These are phyloP conservation scores for Samsoniella hepiali DNA, from an alignment of 2,329 filamentous ascomycete genomes.

Conservation along the genomic window DNA sequence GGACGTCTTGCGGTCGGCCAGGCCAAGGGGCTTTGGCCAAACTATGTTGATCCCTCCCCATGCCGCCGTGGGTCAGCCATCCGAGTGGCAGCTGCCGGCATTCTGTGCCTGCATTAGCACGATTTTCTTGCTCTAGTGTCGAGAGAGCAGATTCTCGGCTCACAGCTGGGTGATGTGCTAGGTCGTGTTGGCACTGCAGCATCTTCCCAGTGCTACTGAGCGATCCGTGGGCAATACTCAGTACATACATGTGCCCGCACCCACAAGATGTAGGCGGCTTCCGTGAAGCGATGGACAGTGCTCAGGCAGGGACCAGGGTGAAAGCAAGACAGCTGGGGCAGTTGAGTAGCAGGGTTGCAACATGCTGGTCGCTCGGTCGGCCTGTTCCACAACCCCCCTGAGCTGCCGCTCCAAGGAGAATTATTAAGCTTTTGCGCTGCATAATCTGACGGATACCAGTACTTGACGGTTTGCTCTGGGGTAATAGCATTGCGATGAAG, in stretches of 20 bases:
- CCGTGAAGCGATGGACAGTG: neutral
- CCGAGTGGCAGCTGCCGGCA: neutral
- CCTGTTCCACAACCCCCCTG: conserved; percentile 4
- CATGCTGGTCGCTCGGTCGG: neutral
- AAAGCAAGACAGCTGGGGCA: neutral
- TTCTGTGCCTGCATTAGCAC: conserved; percentile 11
- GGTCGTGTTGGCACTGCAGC: neutral
- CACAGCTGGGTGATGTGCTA: neutral
- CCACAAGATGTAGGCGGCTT: too few species aligned
- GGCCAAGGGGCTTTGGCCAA: neutral
- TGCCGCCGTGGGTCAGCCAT: neutral
- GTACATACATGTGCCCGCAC: too few species aligned
- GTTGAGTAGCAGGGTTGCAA: neutral
- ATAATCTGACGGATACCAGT: neutral
- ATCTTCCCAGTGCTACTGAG: neutral
- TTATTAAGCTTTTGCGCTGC: neutral
- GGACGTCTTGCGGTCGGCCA: neutral
- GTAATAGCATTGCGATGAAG: neutral
- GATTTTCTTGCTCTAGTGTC: neutral
- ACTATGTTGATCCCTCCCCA: neutral
- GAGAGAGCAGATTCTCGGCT: neutral
- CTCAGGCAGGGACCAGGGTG: neutral
- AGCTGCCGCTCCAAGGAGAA: neutral
- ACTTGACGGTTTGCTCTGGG: neutral
- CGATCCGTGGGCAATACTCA: neutral